Conservation (phyloP, 345 rosid species). For the Eucalyptus tenuipes region DNA sequence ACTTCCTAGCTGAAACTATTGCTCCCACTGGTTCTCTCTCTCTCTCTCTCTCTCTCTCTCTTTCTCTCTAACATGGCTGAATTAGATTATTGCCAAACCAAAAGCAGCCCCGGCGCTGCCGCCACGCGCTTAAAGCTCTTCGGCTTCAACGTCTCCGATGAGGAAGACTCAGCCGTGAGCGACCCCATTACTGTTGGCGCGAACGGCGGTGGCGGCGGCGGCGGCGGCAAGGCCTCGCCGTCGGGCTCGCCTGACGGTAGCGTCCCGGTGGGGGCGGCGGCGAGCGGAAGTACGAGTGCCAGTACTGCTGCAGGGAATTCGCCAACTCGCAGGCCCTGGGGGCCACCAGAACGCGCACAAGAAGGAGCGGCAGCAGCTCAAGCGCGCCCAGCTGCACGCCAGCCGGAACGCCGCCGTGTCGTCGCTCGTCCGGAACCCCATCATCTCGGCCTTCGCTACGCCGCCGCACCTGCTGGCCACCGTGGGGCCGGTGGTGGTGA, state of each 20-base stretch:
- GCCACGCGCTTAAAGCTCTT: constrained; percentile 67
- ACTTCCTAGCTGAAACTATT: constrained; percentile 2
- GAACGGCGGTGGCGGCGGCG: not conserved
- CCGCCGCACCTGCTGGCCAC: constrained; percentile 68
- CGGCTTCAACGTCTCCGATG: constrained; percentile 71
- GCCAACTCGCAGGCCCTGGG: constrained; percentile 70
- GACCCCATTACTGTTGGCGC: not conserved
- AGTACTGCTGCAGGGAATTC: constrained; percentile 66
- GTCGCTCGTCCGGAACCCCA: constrained; percentile 64
- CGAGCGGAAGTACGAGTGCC: constrained; percentile 78
- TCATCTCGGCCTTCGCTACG: constrained; percentile 77
- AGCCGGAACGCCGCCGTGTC: constrained; percentile 54
- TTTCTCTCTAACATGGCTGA: not conserved
- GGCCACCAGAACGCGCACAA: constrained; percentile 90
- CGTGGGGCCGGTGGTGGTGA: constrained; percentile 25
- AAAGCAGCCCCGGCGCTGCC: constrained; percentile 4
- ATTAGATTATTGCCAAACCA: constrained; percentile 24
- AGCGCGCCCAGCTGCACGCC: constrained; percentile 67
- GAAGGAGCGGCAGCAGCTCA: constrained; percentile 71
- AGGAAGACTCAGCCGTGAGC: constrained; percentile 27
- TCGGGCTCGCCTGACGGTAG: constrained; percentile 10
- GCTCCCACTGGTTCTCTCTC: not conserved
- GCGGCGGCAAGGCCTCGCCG: not conserved
- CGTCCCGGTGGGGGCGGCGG: not conserved
- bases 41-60: not conserved